Evolutionary conservation across 164 flowering plant genomes (phyloP).

Genomic region (Aristolochia contorta): DNA sequence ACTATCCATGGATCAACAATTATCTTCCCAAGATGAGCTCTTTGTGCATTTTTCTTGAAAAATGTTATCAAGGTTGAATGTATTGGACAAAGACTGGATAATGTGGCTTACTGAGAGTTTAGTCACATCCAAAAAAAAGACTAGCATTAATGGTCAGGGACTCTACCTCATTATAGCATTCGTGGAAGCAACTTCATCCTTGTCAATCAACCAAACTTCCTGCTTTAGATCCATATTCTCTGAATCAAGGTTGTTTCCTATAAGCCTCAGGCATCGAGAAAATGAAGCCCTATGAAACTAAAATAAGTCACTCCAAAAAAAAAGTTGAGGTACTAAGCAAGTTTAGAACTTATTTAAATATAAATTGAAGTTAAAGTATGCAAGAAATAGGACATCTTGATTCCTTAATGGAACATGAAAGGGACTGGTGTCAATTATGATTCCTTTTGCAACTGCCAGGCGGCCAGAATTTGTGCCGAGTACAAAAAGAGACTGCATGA

Average conservation of each 20-base stretch:
- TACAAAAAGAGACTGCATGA: no score
- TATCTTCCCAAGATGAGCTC: constrained; percentile 67
- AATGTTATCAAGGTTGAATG: constrained; percentile 83
- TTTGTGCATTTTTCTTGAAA: constrained; percentile 43
- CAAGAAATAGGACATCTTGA: neutral
- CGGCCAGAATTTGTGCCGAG: constrained; percentile 53
- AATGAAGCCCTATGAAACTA: no score
- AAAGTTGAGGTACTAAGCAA: no score
- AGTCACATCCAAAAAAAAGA: constrained; percentile 1
- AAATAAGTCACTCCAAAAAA: neutral
- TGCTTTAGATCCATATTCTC: constrained; percentile 33
- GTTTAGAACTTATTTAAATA: neutral
- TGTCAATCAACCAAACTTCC: constrained; percentile 76
- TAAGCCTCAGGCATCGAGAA: constrained; percentile 66
- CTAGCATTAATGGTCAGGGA: neutral
- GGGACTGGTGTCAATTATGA: constrained; percentile 53
- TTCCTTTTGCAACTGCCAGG: constrained; percentile 61
- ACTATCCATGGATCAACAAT: constrained; percentile 73
- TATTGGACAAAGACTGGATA: constrained; percentile 15
- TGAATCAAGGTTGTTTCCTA: constrained; percentile 38
- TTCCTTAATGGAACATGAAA: constrained; percentile 64
- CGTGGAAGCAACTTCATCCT: constrained; percentile 68
- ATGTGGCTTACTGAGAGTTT: neutral
- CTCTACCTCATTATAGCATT: constrained; percentile 79
- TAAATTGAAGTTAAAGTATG: neutral